Evolutionary conservation across 345 rosid species (phyloP).

Genomic region (Alliaria petiolata): DNA sequence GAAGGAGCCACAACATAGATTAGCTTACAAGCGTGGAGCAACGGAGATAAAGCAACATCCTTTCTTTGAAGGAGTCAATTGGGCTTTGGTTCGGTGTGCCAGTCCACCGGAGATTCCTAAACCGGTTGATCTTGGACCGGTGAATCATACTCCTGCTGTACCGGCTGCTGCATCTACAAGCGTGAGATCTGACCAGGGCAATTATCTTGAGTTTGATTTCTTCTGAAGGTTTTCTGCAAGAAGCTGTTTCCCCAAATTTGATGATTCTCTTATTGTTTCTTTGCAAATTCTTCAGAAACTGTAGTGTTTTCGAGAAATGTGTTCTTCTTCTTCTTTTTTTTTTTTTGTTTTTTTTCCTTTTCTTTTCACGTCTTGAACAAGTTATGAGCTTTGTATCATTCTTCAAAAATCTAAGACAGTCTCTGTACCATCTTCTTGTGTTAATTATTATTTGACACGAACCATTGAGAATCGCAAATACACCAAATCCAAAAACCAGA

Average conservation of each 20-base stretch:
- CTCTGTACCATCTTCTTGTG: slow-evolving; percentile 13
- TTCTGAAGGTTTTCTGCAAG: slow-evolving; percentile 35
- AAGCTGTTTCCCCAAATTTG: slow-evolving; percentile 1
- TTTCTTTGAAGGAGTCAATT: slow-evolving; percentile 84
- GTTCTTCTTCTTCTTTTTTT: not conserved
- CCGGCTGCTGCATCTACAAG: slow-evolving; percentile 39
- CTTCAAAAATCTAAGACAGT: slow-evolving; percentile 22
- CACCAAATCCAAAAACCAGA: not conserved
- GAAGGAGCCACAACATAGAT: slow-evolving; percentile 72
- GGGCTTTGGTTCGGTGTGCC: slow-evolving; percentile 80
- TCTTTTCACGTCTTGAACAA: slow-evolving; percentile 16
- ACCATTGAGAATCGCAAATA: not conserved
- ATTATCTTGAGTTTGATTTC: slow-evolving; percentile 75
- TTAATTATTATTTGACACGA: slow-evolving; percentile 16
- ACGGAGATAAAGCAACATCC: slow-evolving; percentile 80
- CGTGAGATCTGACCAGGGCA: slow-evolving; percentile 50
- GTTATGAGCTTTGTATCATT: slow-evolving; percentile 29
- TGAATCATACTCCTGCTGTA: slow-evolving; percentile 26
- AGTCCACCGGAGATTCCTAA: slow-evolving; percentile 81
- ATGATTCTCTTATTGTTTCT: slow-evolving; percentile 20
- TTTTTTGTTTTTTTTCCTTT: not conserved
- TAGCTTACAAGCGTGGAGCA: slow-evolving; percentile 78
- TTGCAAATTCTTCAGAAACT: slow-evolving; percentile 13
- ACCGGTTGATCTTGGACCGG: slow-evolving; percentile 55
- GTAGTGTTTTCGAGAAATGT: slow-evolving; percentile 22